phyloP scores from a whole-genome alignment of 2,329 filamentous ascomycete species.

The Shiraia bambusicola region DNA sequence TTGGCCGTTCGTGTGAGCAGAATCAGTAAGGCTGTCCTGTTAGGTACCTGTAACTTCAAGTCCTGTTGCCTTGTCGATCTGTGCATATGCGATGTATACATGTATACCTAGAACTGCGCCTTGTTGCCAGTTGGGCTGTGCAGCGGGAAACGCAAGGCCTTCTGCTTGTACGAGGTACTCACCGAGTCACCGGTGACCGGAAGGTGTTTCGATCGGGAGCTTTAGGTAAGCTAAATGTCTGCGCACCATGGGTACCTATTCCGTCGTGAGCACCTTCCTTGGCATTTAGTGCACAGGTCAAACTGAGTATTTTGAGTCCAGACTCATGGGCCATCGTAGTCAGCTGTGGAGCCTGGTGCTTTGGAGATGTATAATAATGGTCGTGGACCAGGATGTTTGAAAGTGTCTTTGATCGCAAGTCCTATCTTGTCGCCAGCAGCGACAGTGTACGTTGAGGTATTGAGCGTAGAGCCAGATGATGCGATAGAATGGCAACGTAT shows the following conservation, averaged over 20 bases:
- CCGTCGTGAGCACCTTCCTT: slow-evolving; percentile 35
- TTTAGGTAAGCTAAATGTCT: slow-evolving; percentile 37
- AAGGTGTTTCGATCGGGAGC: slow-evolving; percentile 38
- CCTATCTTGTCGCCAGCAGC: slow-evolving; percentile 48
- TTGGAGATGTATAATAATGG: slow-evolving; percentile 34
- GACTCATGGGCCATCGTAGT: slow-evolving; percentile 26
- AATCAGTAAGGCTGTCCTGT: too few relatives aligned
- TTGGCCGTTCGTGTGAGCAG: slow-evolving; percentile 35
- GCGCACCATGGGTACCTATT: slow-evolving; percentile 29
- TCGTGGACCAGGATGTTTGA: slow-evolving; percentile 38
- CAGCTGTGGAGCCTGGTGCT: slow-evolving; percentile 15
- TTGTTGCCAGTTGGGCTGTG: slow-evolving; percentile 24
- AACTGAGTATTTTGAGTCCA: slow-evolving; percentile 33
- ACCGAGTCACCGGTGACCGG: too few relatives aligned
- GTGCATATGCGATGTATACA: slow-evolving; percentile 48
- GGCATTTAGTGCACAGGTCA: slow-evolving; percentile 23
- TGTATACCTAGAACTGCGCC: slow-evolving; percentile 49
- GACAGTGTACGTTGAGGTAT: slow-evolving; percentile 28
- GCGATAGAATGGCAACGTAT: slow-evolving; percentile 30
- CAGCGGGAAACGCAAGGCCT: slow-evolving; percentile 35
- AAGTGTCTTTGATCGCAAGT: slow-evolving; percentile 50
- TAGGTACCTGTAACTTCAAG: too few relatives aligned
- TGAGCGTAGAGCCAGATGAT: slow-evolving; percentile 9
- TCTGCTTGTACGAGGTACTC: slow-evolving; percentile 49
- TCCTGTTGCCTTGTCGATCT: slow-evolving; percentile 42